phyloP scores from a whole-genome alignment of 257 asterid species.

The Rehmannia glutinosa region DNA sequence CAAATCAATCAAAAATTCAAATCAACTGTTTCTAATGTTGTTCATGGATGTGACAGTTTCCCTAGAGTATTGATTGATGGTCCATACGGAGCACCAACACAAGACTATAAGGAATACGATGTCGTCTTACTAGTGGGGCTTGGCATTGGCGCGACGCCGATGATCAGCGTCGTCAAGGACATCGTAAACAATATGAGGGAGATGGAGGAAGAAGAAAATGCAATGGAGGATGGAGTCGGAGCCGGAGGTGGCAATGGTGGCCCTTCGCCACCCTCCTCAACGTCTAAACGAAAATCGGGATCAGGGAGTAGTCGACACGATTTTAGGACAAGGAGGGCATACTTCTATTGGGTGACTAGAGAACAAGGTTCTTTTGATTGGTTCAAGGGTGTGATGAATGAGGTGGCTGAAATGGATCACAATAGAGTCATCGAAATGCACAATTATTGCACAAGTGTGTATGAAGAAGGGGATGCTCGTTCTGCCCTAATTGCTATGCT shows the following conservation, averaged over 20 bases:
- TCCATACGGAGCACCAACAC: slow-evolving; percentile 95
- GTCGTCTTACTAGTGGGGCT: slow-evolving; percentile 78
- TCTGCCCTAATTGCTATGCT: slow-evolving; percentile 87
- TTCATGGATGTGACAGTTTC: slow-evolving; percentile 30
- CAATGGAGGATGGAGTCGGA: slow-evolving; percentile 36
- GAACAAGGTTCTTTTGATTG: slow-evolving; percentile 90
- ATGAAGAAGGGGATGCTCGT: slow-evolving; percentile 87
- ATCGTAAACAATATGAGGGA: slow-evolving; percentile 79
- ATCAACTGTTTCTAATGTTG: background rate
- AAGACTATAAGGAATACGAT: slow-evolving; percentile 92
- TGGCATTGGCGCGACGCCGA: slow-evolving; percentile 88
- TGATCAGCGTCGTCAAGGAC: slow-evolving; percentile 88
- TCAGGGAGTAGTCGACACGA: slow-evolving; percentile 26
- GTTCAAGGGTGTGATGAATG: slow-evolving; percentile 89
- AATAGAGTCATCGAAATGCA: slow-evolving; percentile 82
- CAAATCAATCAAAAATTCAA: too few relatives aligned
- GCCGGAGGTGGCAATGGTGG: background rate
- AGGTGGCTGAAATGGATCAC: slow-evolving; percentile 72
- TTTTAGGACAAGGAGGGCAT: slow-evolving; percentile 69
- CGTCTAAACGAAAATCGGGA: slow-evolving; percentile 23
- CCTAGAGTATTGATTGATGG: slow-evolving; percentile 79
- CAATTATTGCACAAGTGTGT: slow-evolving; percentile 85
- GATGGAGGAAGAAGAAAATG: slow-evolving; percentile 45
- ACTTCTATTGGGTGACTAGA: slow-evolving; percentile 86
- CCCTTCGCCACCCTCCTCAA: slow-evolving; percentile 15